Percentiles rank a stretch among this genome's conserved stretches.
phyloP scores from a whole-genome alignment of 495 filamentous ascomycete species.

The Cenococcum geophilum region DNA sequence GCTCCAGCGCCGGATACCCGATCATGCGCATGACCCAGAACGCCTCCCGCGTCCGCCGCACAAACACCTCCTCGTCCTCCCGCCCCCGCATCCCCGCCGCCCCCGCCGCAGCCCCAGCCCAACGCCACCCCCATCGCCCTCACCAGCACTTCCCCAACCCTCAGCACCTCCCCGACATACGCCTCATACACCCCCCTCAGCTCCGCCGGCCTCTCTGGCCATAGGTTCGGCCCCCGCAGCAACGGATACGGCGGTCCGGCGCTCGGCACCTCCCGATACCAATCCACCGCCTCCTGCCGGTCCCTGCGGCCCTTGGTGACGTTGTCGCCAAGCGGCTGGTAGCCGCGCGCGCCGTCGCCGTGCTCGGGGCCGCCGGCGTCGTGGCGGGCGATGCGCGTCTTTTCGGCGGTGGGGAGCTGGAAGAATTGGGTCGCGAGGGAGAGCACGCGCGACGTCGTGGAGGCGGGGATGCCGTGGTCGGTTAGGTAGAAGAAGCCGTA shows the following conservation, averaged over 20 bases:
- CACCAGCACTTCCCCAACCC: conserved; percentile 27
- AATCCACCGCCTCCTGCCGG: conserved; percentile 34
- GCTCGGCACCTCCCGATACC: conserved; percentile 28
- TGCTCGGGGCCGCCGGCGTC: conserved; percentile 24
- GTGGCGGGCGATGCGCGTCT: conserved; percentile 29
- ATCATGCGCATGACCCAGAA: conserved; percentile 38
- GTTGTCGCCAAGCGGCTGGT: conserved; percentile 34
- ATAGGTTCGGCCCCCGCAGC: conserved; percentile 34
- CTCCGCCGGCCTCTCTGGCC: conserved; percentile 27
- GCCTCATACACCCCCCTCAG: conserved; percentile 25
- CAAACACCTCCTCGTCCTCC: conserved; percentile 29
- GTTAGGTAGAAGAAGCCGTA: conserved; percentile 39
- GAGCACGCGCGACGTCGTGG: conserved; percentile 28
- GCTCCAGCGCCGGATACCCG: conserved; percentile 28
- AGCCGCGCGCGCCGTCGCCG: conserved; percentile 35
- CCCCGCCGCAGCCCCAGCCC: conserved; percentile 2
- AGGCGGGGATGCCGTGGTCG: conserved; percentile 32
- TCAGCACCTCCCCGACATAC: conserved; percentile 26
- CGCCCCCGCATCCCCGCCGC: background rate
- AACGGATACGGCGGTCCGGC: conserved; percentile 11
- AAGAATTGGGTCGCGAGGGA: conserved; percentile 35
- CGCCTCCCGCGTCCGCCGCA: conserved; percentile 19
- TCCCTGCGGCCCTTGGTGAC: conserved; percentile 29
- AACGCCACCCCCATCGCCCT: conserved; percentile 32
- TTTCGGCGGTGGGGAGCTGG: conserved; percentile 23